Evolutionary conservation across 495 filamentous ascomycete genomes (phyloP).

Genomic region (Neurospora sp.): DNA sequence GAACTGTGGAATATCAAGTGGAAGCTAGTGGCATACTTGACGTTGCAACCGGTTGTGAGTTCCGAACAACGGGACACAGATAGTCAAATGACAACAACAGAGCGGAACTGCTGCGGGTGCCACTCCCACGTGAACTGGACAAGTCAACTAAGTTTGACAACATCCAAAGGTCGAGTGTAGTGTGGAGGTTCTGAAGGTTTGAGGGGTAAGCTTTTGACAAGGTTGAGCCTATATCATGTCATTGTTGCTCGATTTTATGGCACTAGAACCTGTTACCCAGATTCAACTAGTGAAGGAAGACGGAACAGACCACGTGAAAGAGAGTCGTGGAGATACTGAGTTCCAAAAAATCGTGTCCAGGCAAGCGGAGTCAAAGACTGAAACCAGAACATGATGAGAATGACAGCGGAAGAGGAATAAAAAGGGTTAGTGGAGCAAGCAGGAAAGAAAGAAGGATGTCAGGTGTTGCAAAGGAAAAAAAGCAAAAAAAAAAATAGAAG

Average conservation of each 20-base stretch:
- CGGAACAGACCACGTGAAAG: background rate
- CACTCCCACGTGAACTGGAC: background rate
- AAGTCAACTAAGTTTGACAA: background rate
- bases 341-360: background rate
- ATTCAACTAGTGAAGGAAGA: background rate
- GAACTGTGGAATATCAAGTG: background rate
- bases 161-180: background rate
- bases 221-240: background rate
- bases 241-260: background rate
- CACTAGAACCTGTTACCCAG: background rate
- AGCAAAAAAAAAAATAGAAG: background rate
- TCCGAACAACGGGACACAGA: background rate
- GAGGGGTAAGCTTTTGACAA: background rate
- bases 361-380: background rate
- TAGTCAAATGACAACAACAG: background rate
- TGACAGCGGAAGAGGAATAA: background rate
- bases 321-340: background rate
- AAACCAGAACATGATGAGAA: background rate
- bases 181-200: background rate
- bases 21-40: background rate
- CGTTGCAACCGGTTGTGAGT: background rate
- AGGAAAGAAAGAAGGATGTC: background rate
- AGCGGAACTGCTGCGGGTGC: background rate
- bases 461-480: background rate
- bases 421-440: too few relatives aligned